These are phyloP conservation scores for Beauveria asiatica DNA, from an alignment of 2,329 filamentous ascomycete genomes.

Conservation along the genomic window DNA sequence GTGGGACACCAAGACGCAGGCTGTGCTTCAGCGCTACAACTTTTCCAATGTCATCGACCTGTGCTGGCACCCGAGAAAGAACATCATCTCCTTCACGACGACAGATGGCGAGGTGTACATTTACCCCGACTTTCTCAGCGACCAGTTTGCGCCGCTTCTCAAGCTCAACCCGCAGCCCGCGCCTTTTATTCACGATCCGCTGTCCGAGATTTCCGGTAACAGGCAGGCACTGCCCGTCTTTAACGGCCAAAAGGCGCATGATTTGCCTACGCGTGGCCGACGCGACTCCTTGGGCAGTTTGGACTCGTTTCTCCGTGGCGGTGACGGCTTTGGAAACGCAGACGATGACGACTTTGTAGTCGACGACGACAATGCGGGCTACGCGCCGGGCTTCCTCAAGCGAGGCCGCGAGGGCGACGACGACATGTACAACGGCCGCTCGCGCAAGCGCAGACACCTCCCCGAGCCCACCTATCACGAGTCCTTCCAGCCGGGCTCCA, in stretches of 20 bases:
- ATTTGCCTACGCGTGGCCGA: conserved; percentile 41
- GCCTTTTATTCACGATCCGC: conserved; percentile 76
- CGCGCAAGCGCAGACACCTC: conserved; percentile 42
- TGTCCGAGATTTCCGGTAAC: conserved; percentile 62
- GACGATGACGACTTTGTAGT: conserved; percentile 76
- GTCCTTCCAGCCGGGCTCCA: conserved; percentile 87
- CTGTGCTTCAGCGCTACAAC: conserved; percentile 66
- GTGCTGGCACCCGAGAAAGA: conserved; percentile 83
- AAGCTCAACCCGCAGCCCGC: conserved; percentile 60
- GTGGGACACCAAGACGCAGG: conserved; percentile 88
- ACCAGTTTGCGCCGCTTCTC: conserved; percentile 48
- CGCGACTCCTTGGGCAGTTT: conserved; percentile 65
- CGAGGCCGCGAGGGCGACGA: conserved; percentile 46
- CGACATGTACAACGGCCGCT: conserved; percentile 28
- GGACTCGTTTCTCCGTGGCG: conserved; percentile 63
- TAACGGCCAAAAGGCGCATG: conserved; percentile 47
- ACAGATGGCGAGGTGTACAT: conserved; percentile 92
- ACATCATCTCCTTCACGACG: conserved; percentile 85
- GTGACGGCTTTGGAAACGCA: conserved; percentile 14
- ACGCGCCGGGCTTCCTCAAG: conserved; percentile 53
- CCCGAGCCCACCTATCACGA: conserved; percentile 63
- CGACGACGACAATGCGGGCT: conserved; percentile 92
- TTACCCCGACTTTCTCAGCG: conserved; percentile 59
- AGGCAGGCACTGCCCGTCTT: conserved; percentile 39
- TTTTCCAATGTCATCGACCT: conserved; percentile 80